These are phyloP conservation scores for Russula vinacea DNA, from an alignment of 768 basidiomycete species.

Conservation along the genomic window DNA sequence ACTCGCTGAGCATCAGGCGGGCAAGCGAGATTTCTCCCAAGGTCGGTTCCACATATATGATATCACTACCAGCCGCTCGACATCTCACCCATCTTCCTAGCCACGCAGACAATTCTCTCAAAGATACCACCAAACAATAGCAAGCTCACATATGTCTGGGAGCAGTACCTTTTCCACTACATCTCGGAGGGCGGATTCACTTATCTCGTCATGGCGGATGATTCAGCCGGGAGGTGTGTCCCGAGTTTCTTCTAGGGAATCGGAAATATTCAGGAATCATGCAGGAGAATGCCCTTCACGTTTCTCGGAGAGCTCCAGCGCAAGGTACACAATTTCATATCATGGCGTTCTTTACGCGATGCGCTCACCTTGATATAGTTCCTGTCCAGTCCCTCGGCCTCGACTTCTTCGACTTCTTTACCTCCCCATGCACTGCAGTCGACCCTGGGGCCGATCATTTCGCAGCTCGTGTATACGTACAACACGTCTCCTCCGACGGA, in stretches of 20 bases:
- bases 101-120: conserved; percentile 82
- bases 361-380: conserved; percentile 45
- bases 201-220: conserved; percentile 93
- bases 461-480: conserved; percentile 79
- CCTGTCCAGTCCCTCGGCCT: conserved; percentile 58
- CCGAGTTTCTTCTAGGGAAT: not conserved
- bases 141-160: conserved; percentile 86
- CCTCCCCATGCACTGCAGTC: conserved; percentile 64
- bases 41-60: conserved; percentile 42
- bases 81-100: conserved; percentile 39
- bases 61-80: not conserved
- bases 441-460: conserved; percentile 64
- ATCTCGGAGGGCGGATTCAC: conserved; percentile 83
- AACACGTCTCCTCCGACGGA: conserved; percentile 86
- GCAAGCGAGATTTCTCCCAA: conserved; percentile 84
- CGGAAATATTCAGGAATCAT: not conserved
- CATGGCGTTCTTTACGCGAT: conserved; percentile 2
- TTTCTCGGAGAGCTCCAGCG: conserved; percentile 86
- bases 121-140: conserved; percentile 91
- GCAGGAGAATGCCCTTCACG: conserved; percentile 87
- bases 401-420: conserved; percentile 46
- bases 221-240: conserved; percentile 78
- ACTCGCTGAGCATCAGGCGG: conserved; percentile 82
- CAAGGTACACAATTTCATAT: conserved; percentile 44
- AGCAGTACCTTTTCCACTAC: conserved; percentile 93